Evolutionary conservation across 768 basidiomycete genomes (phyloP).

Genomic region (Phaffia tasmanica): DNA sequence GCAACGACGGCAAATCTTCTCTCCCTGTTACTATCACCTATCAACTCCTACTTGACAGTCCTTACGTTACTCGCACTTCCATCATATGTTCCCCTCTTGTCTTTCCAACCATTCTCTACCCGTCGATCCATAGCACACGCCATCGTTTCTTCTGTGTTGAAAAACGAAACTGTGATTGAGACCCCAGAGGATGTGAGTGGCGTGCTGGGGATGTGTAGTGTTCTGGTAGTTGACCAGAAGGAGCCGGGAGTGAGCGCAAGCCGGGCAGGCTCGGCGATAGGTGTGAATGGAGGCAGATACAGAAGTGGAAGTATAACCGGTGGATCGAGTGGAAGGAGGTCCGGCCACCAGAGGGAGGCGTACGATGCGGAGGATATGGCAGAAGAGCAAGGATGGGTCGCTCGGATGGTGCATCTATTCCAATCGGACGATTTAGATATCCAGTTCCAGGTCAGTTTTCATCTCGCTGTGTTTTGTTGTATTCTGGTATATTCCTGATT

Average conservation of each 20-base stretch:
- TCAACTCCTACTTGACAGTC: constrained; percentile 90
- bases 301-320: background rate
- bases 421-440: constrained; percentile 69
- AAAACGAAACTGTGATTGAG: constrained; percentile 93
- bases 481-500: background rate
- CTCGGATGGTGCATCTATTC: constrained; percentile 95
- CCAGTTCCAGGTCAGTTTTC: constrained; percentile 70
- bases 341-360: constrained; percentile 40
- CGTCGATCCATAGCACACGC: constrained; percentile 88
- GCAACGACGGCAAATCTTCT: constrained; percentile 85
- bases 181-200: constrained; percentile 88
- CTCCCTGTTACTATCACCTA: constrained; percentile 80
- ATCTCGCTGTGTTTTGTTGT: background rate
- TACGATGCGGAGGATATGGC: constrained; percentile 79
- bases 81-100: constrained; percentile 70
- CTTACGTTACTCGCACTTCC: constrained; percentile 95
- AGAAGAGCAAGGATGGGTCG: constrained; percentile 98
- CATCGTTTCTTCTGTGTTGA: constrained; percentile 82
- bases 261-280: constrained; percentile 42
- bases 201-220: constrained; percentile 81
- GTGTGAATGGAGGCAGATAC: constrained; percentile 25
- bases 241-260: constrained; percentile 44
- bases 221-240: constrained; percentile 66
- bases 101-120: constrained; percentile 76
- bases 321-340: constrained; percentile 12